phyloP scores from a whole-genome alignment of 768 basidiomycete genomes.

The Leccinum subgranulosum region DNA sequence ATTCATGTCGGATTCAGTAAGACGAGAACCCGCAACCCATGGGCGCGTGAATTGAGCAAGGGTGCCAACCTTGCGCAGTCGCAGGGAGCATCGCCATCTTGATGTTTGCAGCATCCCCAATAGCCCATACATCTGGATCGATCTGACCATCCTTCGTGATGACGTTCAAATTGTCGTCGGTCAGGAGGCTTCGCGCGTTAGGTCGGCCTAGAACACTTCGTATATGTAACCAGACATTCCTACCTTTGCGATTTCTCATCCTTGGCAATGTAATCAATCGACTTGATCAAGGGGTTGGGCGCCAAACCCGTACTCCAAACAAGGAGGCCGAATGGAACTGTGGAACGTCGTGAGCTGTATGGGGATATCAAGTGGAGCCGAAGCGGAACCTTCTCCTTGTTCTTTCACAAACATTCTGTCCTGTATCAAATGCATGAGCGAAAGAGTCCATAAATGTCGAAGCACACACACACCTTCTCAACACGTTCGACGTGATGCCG shows the following conservation, averaged over 20 bases:
- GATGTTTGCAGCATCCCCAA: slow-evolving; percentile 74
- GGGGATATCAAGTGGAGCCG: slow-evolving; percentile 4
- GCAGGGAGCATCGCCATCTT: slow-evolving; percentile 64
- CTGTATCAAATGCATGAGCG: slow-evolving; percentile 31
- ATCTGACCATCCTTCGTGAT: slow-evolving; percentile 49
- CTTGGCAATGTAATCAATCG: slow-evolving; percentile 58
- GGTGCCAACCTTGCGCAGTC: slow-evolving; percentile 69
- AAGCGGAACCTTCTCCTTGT: slow-evolving; percentile 57
- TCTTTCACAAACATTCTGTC: slow-evolving; percentile 69
- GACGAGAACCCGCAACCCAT: slow-evolving; percentile 19
- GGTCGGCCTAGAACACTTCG: slow-evolving; percentile 26
- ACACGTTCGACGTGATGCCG: slow-evolving; percentile 73
- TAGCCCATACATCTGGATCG: slow-evolving; percentile 71
- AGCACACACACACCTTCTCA: slow-evolving; percentile 42
- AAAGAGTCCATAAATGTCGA: slow-evolving; percentile 8
- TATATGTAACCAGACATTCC: slow-evolving; percentile 16
- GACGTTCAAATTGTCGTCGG: slow-evolving; percentile 61
- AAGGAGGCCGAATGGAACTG: slow-evolving; percentile 77
- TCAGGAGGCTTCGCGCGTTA: slow-evolving; percentile 34
- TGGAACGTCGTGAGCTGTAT: slow-evolving; percentile 5
- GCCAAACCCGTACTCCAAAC: slow-evolving; percentile 89
- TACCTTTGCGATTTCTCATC: slow-evolving; percentile 57
- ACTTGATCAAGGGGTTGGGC: slow-evolving; percentile 73
- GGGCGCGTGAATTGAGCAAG: slow-evolving; percentile 11
- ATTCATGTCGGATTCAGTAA: slow-evolving; percentile 7